phyloP scores from a whole-genome alignment of 108 stramenopile genomes.

The Nitzschia sp. region DNA sequence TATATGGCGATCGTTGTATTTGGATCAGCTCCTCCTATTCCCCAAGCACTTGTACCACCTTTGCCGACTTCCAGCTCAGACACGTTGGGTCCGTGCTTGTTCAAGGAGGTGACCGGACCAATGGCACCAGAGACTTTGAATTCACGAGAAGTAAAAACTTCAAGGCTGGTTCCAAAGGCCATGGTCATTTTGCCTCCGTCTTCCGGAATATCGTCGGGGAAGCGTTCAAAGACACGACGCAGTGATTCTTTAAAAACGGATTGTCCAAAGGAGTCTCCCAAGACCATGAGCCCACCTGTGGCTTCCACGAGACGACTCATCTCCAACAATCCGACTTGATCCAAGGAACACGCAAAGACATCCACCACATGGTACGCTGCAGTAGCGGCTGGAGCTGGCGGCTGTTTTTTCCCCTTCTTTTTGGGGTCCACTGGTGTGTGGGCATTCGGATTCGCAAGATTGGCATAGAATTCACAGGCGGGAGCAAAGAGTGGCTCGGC shows the following conservation, averaged over 20 bases:
- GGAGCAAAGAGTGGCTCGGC: conserved; percentile 89
- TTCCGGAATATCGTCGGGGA: conserved; percentile 75
- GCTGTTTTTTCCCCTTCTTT: conserved; percentile 43
- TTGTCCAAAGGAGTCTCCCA: conserved; percentile 97
- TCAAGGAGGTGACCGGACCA: conserved; percentile 86
- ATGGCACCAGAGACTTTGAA: conserved; percentile 92
- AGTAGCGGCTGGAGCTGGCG: conserved; percentile 34
- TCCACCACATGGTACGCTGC: conserved; percentile 92
- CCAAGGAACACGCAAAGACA: conserved; percentile 96
- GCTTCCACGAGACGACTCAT: conserved; percentile 92
- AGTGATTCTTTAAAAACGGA: conserved; percentile 98
- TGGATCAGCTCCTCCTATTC: conserved; percentile 94
- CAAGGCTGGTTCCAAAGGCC: conserved; percentile 93
- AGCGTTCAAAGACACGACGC: conserved; percentile 89
- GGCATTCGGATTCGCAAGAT: conserved; percentile 64
- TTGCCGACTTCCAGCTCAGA: conserved; percentile 95
- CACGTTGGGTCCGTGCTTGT: conserved; percentile 89
- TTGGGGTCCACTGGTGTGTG: conserved; percentile 18
- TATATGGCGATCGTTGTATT: conserved; percentile 96
- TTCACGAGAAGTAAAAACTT: conserved; percentile 91
- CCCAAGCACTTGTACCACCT: conserved; percentile 98
- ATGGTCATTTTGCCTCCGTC: conserved; percentile 92
- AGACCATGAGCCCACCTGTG: conserved; percentile 96
- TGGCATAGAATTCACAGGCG: conserved; percentile 93
- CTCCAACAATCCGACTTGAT: conserved; percentile 98